Evolutionary conservation across 2,329 filamentous ascomycete genomes (phyloP).

Genomic region (Botryotinia narcissicola): DNA sequence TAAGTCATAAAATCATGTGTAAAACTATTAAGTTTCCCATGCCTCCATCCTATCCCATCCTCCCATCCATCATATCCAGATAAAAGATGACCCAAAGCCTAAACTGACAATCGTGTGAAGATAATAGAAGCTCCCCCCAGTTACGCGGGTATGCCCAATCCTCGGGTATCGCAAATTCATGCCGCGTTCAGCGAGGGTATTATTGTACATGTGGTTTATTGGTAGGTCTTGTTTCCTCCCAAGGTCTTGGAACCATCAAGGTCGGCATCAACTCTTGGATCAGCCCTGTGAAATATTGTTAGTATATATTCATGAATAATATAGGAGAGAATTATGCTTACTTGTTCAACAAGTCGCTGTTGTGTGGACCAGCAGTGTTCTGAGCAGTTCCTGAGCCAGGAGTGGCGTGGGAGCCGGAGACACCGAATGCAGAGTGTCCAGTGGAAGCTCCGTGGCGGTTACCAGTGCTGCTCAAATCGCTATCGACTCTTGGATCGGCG

Average conservation of each 20-base stretch:
- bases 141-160: constrained; percentile 11
- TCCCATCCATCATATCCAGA: background rate
- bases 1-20: constrained; percentile 4
- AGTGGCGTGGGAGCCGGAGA: constrained; percentile 35
- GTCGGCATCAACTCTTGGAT: constrained; percentile 54
- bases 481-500: constrained; percentile 52
- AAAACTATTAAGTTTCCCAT: background rate
- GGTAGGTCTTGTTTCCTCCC: constrained; percentile 52
- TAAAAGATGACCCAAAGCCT: background rate
- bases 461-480: constrained; percentile 46
- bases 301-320: background rate
- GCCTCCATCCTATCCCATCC: background rate
- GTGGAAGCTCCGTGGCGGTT: constrained; percentile 37
- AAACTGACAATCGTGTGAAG: constrained; percentile 10
- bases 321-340: background rate
- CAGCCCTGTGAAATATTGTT: constrained; percentile 42
- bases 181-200: background rate
- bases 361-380: constrained; percentile 52
- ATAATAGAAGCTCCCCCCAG: constrained; percentile 1
- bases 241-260: constrained; percentile 54
- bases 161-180: constrained; percentile 16
- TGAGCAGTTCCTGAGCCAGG: constrained; percentile 40
- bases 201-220: constrained; percentile 25
- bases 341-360: constrained; percentile 54
- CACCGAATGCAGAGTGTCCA: constrained; percentile 35